Evolutionary conservation across 1,284 basidiomycete genomes (phyloP).

Genomic region (Megacollybia platyphylla): DNA sequence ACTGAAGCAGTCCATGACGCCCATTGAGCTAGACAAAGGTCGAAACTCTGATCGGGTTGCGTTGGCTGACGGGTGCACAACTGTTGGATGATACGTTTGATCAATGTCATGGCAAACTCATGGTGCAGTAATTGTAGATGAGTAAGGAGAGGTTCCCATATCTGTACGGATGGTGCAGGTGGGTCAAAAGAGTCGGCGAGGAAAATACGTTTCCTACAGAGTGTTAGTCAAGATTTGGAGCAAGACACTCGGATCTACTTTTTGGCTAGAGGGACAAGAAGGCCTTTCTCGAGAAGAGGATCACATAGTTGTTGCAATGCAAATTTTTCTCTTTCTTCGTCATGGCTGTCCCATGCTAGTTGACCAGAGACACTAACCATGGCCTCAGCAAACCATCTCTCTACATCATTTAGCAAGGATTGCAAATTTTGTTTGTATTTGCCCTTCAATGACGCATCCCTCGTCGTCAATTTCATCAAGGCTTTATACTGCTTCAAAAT

Average conservation of each 20-base stretch:
- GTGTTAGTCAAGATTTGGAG: slow-evolving; percentile 7
- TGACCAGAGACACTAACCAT: slow-evolving; percentile 43
- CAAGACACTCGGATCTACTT: slow-evolving; percentile 36
- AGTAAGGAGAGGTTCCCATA: slow-evolving; percentile 65
- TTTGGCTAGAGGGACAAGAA: slow-evolving; percentile 67
- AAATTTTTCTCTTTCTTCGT: slow-evolving; percentile 41
- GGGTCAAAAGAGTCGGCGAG: slow-evolving; percentile 33
- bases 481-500: slow-evolving; percentile 59
- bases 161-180: slow-evolving; percentile 34
- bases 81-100: slow-evolving; percentile 26
- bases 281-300: slow-evolving; percentile 46
- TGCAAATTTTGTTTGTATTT: slow-evolving; percentile 38
- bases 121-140: slow-evolving; percentile 49
- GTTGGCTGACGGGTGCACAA: slow-evolving; percentile 1
- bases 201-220: slow-evolving; percentile 45
- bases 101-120: slow-evolving; percentile 38
- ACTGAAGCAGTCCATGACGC: slow-evolving; percentile 35
- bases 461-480: slow-evolving; percentile 43
- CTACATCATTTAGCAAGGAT: slow-evolving; percentile 37
- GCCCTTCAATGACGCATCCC: slow-evolving; percentile 47
- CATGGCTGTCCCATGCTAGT: slow-evolving; percentile 29
- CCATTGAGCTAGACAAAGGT: slow-evolving; percentile 56
- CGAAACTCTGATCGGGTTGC: slow-evolving; percentile 28
- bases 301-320: slow-evolving; percentile 61
- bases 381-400: slow-evolving; percentile 66